Percentiles rank a stretch among this genome's conserved stretches.
Conservation (phyloP, 176 grass and related monocot species). For the Eleusine indica region DNA sequence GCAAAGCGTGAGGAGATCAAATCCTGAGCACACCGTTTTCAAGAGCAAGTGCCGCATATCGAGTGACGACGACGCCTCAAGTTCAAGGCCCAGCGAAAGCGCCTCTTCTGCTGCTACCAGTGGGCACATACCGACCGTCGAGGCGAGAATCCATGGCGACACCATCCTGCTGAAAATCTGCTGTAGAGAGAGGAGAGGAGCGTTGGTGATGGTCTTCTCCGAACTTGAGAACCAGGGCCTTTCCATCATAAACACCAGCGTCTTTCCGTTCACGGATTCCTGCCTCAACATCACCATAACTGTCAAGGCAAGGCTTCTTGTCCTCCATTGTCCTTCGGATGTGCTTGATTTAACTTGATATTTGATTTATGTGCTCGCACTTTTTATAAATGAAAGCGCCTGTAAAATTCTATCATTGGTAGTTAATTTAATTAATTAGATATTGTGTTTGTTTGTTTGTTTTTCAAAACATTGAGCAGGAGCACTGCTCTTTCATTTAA, state of each 20-base stretch:
- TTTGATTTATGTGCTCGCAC: not conserved
- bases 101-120: not conserved
- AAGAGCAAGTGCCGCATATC: constrained; percentile 54
- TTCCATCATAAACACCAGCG: constrained; percentile 57
- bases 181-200: constrained; percentile 51
- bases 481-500: too few species aligned
- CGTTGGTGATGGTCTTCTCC: constrained; percentile 54
- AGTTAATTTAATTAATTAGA: too few species aligned
- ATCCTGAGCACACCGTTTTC: constrained; percentile 32
- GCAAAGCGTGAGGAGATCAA: constrained; percentile 21
- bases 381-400: not conserved
- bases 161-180: constrained; percentile 58
- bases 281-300: constrained; percentile 58
- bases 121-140: constrained; percentile 31
- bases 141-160: constrained; percentile 45
- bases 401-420: too few species aligned
- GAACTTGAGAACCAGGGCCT: constrained; percentile 58
- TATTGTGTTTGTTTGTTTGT: too few species aligned
- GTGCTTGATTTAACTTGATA: not conserved
- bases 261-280: constrained; percentile 53
- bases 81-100: constrained; percentile 13
- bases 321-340: not conserved
- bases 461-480: too few species aligned
- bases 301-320: constrained; percentile 44
- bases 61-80: not conserved